Percentiles rank a stretch among this genome's conserved stretches.
These are phyloP conservation scores for Holtermannia corniformis DNA, from an alignment of 768 basidiomycete species.

Conservation along the genomic window DNA sequence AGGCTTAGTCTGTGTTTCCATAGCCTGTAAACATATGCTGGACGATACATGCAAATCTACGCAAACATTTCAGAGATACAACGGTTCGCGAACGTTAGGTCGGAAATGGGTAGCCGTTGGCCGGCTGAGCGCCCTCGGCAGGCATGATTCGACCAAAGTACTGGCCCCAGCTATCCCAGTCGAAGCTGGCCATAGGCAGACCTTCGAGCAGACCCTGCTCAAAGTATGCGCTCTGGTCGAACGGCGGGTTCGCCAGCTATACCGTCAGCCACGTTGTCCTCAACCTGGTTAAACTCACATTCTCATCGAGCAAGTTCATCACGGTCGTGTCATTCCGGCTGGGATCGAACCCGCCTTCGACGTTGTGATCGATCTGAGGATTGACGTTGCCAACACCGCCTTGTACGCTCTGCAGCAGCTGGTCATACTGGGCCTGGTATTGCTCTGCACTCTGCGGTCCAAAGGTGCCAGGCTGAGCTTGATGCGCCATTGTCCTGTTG, in stretches of 20 bases:
- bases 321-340: background rate
- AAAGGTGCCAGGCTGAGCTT: background rate
- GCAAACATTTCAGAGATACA: background rate
- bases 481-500: background rate
- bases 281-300: background rate
- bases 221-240: slow-evolving; percentile 11
- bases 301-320: background rate
- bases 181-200: slow-evolving; percentile 26
- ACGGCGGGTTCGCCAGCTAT: slow-evolving; percentile 1
- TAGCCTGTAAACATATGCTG: too few species aligned
- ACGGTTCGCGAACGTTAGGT: too few species aligned
- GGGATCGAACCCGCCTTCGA: background rate
- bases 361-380: slow-evolving; percentile 20
- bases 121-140: background rate
- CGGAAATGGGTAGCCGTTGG: background rate
- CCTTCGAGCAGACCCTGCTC: slow-evolving; percentile 28
- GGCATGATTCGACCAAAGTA: slow-evolving; percentile 12
- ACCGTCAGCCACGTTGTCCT: background rate
- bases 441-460: background rate
- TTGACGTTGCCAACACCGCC: slow-evolving; percentile 26
- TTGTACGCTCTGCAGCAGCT: slow-evolving; percentile 7
- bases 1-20: slow-evolving; percentile 29
- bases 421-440: background rate
- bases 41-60: background rate
- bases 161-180: slow-evolving; percentile 27